Evolutionary conservation across 2,329 filamentous ascomycete species (phyloP).

Genomic region (Penicillium sp.): DNA sequence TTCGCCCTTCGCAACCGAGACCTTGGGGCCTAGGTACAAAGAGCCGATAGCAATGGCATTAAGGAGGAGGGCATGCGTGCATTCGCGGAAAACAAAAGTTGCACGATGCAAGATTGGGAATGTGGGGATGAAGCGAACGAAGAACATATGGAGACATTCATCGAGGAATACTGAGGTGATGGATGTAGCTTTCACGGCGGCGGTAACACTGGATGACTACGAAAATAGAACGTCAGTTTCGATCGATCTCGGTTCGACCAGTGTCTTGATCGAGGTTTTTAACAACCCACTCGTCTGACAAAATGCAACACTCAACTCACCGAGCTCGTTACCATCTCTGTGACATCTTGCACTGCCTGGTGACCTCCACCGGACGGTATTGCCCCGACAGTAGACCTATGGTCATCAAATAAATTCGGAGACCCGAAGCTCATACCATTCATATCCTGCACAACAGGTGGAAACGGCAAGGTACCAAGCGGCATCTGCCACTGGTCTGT

Average conservation of each 20-base stretch:
- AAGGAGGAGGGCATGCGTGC: conserved; percentile 42
- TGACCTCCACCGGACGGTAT: conserved; percentile 43
- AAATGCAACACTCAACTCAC: conserved; percentile 25
- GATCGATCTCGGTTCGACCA: not conserved
- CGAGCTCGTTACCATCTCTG: conserved; percentile 43
- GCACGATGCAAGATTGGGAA: conserved; percentile 46
- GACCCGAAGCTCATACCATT: conserved; percentile 32
- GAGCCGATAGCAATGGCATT: conserved; percentile 49
- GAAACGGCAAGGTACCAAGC: conserved; percentile 40
- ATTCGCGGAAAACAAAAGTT: conserved; percentile 46
- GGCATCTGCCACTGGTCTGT: conserved; percentile 44
- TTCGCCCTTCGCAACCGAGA: conserved; percentile 44
- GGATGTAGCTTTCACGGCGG: conserved; percentile 43
- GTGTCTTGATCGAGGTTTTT: no score
- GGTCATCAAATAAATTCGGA: conserved; percentile 38
- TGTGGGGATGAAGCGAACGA: conserved; percentile 45
- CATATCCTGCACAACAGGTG: conserved; percentile 29
- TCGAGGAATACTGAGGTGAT: conserved; percentile 47
- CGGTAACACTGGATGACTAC: conserved; percentile 44
- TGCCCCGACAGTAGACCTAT: conserved; percentile 33
- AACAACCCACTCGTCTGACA: no score
- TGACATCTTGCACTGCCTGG: conserved; percentile 45
- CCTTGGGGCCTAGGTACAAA: conserved; percentile 44
- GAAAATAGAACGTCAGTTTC: not conserved
- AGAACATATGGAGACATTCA: conserved; percentile 49